phyloP scores from a whole-genome alignment of 1,284 basidiomycete species.

The Termitomyces sp. region DNA sequence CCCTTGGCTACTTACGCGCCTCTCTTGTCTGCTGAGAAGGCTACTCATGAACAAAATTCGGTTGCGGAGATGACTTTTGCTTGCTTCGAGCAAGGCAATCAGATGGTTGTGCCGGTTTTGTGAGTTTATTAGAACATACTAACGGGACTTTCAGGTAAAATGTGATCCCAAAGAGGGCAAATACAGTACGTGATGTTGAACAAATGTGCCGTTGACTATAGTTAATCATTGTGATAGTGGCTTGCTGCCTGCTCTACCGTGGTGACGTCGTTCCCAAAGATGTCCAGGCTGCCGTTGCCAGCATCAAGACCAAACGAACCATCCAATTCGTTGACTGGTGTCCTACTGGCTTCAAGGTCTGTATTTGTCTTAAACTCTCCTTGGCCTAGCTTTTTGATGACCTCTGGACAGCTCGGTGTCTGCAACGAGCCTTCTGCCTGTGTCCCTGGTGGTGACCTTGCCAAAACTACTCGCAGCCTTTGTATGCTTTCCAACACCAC shows the following conservation, averaged over 20 bases:
- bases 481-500: conserved; percentile 98
- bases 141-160: conserved; percentile 56
- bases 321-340: conserved; percentile 99
- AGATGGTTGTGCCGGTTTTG: conserved; percentile 65
- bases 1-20: conserved; percentile 95
- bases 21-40: conserved; percentile 84
- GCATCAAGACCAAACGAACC: conserved; percentile 95
- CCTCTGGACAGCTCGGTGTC: conserved; percentile 71
- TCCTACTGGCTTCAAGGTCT: conserved; percentile 90
- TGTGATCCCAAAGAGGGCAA: conserved; percentile 95
- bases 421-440: conserved; percentile 93
- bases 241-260: conserved; percentile 86
- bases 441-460: conserved; percentile 93
- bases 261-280: conserved; percentile 99
- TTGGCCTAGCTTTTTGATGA: conserved; percentile 30
- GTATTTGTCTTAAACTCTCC: conserved; percentile 43
- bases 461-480: conserved; percentile 89
- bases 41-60: conserved; percentile 95
- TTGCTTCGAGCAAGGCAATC: conserved; percentile 96
- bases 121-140: neutral
- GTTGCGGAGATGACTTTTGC: conserved; percentile 98
- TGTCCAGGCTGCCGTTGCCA: conserved; percentile 88
- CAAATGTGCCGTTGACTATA: neutral
- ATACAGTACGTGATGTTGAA: conserved; percentile 68
- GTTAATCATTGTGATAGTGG: conserved; percentile 45